Conservation (phyloP, 2,329 filamentous ascomycete species). For the Calycina herbarum region DNA sequence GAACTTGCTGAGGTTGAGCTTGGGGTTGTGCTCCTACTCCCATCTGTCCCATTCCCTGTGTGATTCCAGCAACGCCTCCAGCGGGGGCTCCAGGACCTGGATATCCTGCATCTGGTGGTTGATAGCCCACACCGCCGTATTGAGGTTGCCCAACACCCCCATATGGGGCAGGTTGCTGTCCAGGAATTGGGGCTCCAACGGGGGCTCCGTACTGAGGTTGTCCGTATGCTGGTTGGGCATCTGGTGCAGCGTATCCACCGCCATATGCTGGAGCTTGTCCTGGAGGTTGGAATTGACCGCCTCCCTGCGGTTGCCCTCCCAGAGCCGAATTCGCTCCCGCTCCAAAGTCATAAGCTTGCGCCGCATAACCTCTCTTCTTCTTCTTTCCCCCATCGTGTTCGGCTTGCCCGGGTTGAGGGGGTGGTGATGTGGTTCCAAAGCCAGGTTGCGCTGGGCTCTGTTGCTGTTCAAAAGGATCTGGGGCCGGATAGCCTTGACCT, state of each 20-base stretch:
- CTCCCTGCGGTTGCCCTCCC: conserved; percentile 66
- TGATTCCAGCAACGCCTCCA: conserved; percentile 66
- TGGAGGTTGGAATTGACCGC: conserved; percentile 44
- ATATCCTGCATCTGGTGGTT: conserved; percentile 68
- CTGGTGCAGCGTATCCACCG: conserved; percentile 37
- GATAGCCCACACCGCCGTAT: conserved; percentile 58
- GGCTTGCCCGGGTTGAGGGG: conserved; percentile 36
- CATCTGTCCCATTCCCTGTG: conserved; percentile 80
- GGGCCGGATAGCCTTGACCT: conserved; percentile 40
- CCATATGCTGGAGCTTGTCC: conserved; percentile 37
- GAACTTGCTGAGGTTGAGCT: conserved; percentile 50
- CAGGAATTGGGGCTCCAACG: conserved; percentile 42
- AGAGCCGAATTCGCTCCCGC: conserved; percentile 76
- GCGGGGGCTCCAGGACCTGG: conserved; percentile 48
- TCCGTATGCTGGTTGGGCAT: conserved; percentile 34
- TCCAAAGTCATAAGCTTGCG: conserved; percentile 91
- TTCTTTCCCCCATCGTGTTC: conserved; percentile 58
- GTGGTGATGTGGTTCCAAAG: conserved; percentile 29
- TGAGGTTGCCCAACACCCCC: conserved; percentile 36
- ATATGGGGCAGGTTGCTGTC: conserved; percentile 34
- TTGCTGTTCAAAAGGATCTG: conserved; percentile 47
- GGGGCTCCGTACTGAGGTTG: conserved; percentile 33
- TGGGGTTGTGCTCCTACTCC: conserved; percentile 50
- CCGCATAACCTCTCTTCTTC: conserved; percentile 95
- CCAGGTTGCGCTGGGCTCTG: conserved; percentile 42